A percentile compares a stretch with the other conserved stretches of the same genome.
These are phyloP conservation scores for Pilasporangium apinafurcum DNA, from an alignment of 352 stramenopile species.

Conservation along the genomic window DNA sequence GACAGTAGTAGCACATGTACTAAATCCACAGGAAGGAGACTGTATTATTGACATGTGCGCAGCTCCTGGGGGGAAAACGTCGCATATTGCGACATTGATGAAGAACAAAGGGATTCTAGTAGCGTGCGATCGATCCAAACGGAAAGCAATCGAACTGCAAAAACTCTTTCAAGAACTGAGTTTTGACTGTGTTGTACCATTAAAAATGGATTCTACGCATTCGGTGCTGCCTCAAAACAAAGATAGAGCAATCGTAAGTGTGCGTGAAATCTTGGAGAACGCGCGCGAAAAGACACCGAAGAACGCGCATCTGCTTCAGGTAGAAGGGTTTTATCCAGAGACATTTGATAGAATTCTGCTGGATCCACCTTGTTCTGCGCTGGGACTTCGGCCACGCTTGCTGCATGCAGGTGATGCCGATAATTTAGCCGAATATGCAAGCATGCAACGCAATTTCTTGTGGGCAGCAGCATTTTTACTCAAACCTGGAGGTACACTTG, in stretches of 20 bases:
- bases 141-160: constrained; percentile 78
- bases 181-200: constrained; percentile 47
- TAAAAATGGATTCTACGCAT: constrained; percentile 87
- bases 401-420: constrained; percentile 66
- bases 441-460: constrained; percentile 87
- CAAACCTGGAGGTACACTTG: constrained; percentile 87
- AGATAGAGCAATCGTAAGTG: constrained; percentile 22
- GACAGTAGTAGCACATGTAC: constrained; percentile 84
- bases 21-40: constrained; percentile 80
- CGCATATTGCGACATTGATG: constrained; percentile 91
- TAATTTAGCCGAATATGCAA: constrained; percentile 73
- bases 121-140: constrained; percentile 88
- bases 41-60: constrained; percentile 93
- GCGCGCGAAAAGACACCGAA: constrained; percentile 26
- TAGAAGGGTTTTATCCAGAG: constrained; percentile 87
- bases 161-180: constrained; percentile 67
- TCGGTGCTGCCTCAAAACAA: constrained; percentile 52
- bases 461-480: constrained; percentile 86
- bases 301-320: constrained; percentile 62
- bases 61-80: constrained; percentile 91
- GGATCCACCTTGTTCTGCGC: constrained; percentile 89
- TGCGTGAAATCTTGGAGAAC: constrained; percentile 56
- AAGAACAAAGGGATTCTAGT: constrained; percentile 79
- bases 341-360: constrained; percentile 93
- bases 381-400: constrained; percentile 91